Base-by-base conservation (phyloP, 345 rosid genomes). In the Sonneratia caseolaris region DNA sequence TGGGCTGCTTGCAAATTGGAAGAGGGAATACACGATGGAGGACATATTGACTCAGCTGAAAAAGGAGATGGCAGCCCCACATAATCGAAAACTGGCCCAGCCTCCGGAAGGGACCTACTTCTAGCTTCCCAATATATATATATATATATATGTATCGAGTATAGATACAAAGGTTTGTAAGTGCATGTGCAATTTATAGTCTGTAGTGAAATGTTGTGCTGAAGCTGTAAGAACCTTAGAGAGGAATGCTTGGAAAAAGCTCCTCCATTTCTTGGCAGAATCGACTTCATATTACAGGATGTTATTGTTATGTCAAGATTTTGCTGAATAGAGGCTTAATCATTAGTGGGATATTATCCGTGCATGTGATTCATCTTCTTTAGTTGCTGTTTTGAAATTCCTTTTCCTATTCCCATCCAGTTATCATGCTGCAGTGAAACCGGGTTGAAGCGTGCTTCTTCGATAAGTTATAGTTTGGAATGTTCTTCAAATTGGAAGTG, bases 41-140 rank as follows among this genome's bases (percentile, higher is more conserved):
- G 90, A 89, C 72, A 79, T 86, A 76, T 76, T 89, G 79, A 79
- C 83, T 64, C 89, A 83, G 66, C 72, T 89, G 83, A 89, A 89
- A 86, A 89, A 87, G 83, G 96, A 89, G 72, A 89, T 89, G 96
- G 74, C 71, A 79, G 82, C 90, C 61, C 85, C 92, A 12, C 92
- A 89, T 68, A 89, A 87, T 72, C 84, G 92, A 77, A 89, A 82
- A 83, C 88, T 89, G 22, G 76, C 83, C 66, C 96, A 89, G 75
- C 96, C 96, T 76, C 90, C 96, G 51, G 96, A 89, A 85, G 91
- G 96, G 86, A 45, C 48, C 77, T 69, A 66, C 68, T 66, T 66
- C 51, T 67, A 65, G 68, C 68, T 35, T 55, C n/a, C 43, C 45
- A 27, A 27, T 27, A 27, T 27, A 10, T 21, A n/a, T 13, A 53